Conservation (phyloP, 176 grass and related monocot genomes). For the Oryza coarctata region DNA sequence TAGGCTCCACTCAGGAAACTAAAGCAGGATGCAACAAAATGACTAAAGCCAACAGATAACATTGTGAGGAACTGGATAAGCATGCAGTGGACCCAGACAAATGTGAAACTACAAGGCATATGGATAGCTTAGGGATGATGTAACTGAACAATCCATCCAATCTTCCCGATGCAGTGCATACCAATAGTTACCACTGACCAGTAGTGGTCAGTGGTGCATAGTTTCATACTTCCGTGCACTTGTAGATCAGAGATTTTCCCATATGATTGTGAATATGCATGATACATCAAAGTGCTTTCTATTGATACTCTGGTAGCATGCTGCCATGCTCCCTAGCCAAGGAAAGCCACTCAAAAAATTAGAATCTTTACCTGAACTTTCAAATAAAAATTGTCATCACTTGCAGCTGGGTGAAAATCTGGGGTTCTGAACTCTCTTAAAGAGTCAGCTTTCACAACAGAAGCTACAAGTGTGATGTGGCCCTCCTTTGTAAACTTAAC, state of each 20-base stretch:
- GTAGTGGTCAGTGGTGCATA: neutral
- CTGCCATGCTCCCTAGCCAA: neutral
- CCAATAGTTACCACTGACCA: neutral
- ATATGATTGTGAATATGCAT: neutral
- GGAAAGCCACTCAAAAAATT: conserved; percentile 13
- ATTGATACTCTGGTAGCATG: neutral
- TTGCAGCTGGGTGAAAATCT: conserved; percentile 66
- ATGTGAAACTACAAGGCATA: neutral
- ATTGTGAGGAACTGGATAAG: neutral
- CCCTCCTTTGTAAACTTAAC: conserved; percentile 98
- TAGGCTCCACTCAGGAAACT: conserved; percentile 1
- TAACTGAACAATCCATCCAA: neutral
- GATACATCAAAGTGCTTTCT: neutral
- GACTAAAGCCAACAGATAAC: neutral
- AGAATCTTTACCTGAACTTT: conserved; percentile 83
- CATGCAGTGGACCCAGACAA: neutral
- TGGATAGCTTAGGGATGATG: neutral
- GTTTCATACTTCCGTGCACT: neutral
- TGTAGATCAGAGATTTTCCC: neutral
- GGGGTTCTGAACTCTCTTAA: conserved; percentile 72
- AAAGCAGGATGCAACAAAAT: conserved; percentile 2
- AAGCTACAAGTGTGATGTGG: conserved; percentile 72
- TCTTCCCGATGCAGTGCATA: neutral
- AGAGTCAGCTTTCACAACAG: conserved; percentile 70
- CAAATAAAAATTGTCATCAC: conserved; percentile 82